phyloP scores from a whole-genome alignment of 202 grass and related monocot genomes.

The Sporobolus alterniflorus region DNA sequence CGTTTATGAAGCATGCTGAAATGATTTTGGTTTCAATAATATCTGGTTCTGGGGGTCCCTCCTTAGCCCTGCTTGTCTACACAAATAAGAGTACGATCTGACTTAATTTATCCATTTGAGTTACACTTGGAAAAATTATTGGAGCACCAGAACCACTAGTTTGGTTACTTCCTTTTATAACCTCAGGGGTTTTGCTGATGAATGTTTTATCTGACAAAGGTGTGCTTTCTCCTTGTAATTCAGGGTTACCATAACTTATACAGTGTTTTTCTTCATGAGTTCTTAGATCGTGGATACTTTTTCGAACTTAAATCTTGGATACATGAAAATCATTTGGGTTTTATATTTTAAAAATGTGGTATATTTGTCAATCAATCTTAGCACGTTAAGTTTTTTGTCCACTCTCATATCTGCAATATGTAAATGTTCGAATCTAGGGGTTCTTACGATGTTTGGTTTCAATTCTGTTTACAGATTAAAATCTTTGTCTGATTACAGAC shows the following conservation, averaged over 20 bases:
- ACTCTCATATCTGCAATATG: not conserved
- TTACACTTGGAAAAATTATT: not conserved
- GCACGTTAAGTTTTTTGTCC: not conserved
- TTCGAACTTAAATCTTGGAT: not conserved
- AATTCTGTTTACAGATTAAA: slow-evolving; percentile 36
- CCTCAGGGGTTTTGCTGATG: no score
- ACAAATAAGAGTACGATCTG: not conserved
- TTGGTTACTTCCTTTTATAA: not conserved
- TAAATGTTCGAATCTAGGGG: not conserved
- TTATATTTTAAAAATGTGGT: not conserved
- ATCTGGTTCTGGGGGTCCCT: not conserved
- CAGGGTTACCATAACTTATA: not conserved
- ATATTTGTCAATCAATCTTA: not conserved
- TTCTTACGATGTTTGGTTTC: slow-evolving; percentile 24
- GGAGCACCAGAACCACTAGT: not conserved
- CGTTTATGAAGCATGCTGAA: not conserved
- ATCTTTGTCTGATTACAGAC: slow-evolving; percentile 22
- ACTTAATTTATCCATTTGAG: not conserved
- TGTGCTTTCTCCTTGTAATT: not conserved
- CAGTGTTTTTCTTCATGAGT: not conserved
- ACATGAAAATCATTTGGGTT: not conserved
- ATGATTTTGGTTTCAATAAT: not conserved
- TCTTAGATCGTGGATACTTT: not conserved
- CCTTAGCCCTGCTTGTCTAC: not conserved
- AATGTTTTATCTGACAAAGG: not conserved